A percentile compares a stretch with the other conserved stretches of the same genome.
Conservation (phyloP, 352 stramenopile species). For the Pythium volutum region DNA sequence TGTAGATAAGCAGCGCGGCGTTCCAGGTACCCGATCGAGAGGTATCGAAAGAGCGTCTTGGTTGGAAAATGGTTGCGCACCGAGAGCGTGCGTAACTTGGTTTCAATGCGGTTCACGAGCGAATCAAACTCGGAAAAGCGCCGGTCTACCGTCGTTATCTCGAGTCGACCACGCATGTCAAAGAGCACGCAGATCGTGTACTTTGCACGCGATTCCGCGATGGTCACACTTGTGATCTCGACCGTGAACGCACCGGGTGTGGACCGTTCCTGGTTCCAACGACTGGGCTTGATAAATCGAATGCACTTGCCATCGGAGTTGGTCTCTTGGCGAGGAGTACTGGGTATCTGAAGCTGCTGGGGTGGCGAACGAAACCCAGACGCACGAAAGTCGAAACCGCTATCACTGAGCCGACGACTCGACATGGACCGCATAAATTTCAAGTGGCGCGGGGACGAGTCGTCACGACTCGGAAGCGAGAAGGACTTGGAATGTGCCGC, state of each 20-base stretch:
- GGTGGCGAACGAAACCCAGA: neutral
- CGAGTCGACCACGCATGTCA: slow-evolving; percentile 34
- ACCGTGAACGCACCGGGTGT: slow-evolving; percentile 63
- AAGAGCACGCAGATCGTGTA: slow-evolving; percentile 70
- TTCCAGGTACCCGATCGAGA: slow-evolving; percentile 58
- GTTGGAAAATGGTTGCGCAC: slow-evolving; percentile 52
- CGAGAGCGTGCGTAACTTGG: slow-evolving; percentile 50
- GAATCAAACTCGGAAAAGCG: slow-evolving; percentile 73
- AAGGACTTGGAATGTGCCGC: slow-evolving; percentile 33
- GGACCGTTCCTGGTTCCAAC: slow-evolving; percentile 45
- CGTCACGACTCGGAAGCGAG: slow-evolving; percentile 30
- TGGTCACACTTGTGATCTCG: slow-evolving; percentile 55
- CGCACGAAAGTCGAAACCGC: slow-evolving; percentile 20
- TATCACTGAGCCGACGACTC: slow-evolving; percentile 28
- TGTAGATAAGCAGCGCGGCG: slow-evolving; percentile 54
- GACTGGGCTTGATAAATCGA: slow-evolving; percentile 49
- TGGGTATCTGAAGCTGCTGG: neutral
- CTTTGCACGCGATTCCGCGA: slow-evolving; percentile 42
- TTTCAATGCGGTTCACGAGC: slow-evolving; percentile 46
- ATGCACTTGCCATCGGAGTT: slow-evolving; percentile 40
- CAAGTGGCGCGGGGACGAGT: slow-evolving; percentile 19
- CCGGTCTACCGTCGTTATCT: slow-evolving; percentile 48
- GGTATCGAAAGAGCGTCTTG: slow-evolving; percentile 71
- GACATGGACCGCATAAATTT: slow-evolving; percentile 21
- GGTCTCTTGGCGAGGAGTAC: neutral